Percentiles rank a stretch among this genome's conserved stretches.
These are phyloP conservation scores for Bretschneidera sinensis DNA, from an alignment of 345 rosid genomes.

Conservation along the genomic window DNA sequence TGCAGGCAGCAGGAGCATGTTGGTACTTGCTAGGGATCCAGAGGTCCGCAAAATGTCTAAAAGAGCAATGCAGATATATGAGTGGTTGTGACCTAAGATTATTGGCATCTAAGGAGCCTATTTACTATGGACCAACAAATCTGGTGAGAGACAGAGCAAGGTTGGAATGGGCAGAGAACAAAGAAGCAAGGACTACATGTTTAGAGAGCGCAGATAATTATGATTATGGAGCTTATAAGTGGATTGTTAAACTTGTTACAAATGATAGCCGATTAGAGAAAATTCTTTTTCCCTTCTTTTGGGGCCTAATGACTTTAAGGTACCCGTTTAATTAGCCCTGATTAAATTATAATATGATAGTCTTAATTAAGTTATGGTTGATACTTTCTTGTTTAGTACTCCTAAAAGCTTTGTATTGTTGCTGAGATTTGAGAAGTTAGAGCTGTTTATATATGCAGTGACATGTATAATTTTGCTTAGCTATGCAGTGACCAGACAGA, in stretches of 20 bases:
- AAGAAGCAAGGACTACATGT: constrained; percentile 49
- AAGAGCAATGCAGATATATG: constrained; percentile 57
- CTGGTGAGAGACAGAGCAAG: constrained; percentile 46
- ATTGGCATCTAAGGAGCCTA: constrained; percentile 63
- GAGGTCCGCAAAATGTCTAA: constrained; percentile 71
- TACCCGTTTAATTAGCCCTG: constrained; percentile 16
- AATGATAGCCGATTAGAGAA: constrained; percentile 82
- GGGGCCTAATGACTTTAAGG: constrained; percentile 99
- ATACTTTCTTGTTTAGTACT: too few species aligned
- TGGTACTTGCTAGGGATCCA: constrained; percentile 96
- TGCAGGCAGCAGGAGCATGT: constrained; percentile 94
- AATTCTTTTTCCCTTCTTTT: constrained; percentile 83
- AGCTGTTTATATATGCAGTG: too few species aligned
- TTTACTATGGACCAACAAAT: constrained; percentile 68
- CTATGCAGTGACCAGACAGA: too few species aligned
- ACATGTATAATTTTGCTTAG: too few species aligned
- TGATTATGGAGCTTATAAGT: constrained; percentile 81
- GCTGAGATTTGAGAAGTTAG: too few species aligned
- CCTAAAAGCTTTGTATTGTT: too few species aligned
- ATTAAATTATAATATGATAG: background rate
- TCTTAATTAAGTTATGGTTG: too few species aligned
- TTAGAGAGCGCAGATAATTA: constrained; percentile 47
- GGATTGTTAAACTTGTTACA: constrained; percentile 86
- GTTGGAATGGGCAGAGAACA: constrained; percentile 59
- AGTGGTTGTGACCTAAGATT: constrained; percentile 43